A percentile compares a stretch with the other conserved stretches of the same genome.
Conservation (phyloP, 129 eudicot species). For the Arctium lappa region DNA sequence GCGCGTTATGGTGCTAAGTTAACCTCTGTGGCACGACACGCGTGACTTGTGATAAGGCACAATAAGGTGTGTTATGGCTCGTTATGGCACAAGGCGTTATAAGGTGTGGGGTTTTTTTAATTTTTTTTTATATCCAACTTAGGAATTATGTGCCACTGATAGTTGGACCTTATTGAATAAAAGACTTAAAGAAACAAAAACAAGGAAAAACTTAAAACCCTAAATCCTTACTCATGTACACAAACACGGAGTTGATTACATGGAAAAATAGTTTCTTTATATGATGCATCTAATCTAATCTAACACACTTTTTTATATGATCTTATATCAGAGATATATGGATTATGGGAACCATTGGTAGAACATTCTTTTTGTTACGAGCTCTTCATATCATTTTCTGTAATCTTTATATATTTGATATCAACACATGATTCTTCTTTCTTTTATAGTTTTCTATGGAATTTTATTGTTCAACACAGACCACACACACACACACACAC, state of each 20-base stretch:
- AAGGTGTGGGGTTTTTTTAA: no score
- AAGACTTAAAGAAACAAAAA: background rate
- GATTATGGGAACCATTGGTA: background rate
- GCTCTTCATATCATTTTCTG: background rate
- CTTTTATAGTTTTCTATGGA: no score
- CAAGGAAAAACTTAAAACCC: background rate
- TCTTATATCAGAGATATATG: background rate
- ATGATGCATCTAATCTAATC: background rate
- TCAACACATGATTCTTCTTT: no score
- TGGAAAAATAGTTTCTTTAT: background rate
- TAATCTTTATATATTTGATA: background rate
- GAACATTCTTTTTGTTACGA: background rate
- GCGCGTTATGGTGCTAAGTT: background rate
- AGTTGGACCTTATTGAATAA: background rate
- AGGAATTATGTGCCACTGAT: background rate
- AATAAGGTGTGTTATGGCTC: background rate
- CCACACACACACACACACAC: no score
- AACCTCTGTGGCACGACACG: background rate
- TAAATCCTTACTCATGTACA: background rate
- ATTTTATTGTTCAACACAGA: no score
- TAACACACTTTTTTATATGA: background rate
- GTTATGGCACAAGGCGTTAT: no score
- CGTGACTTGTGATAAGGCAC: background rate
- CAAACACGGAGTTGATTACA: background rate
- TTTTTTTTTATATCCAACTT: no score